Percentiles rank a stretch among this genome's conserved stretches.
These are phyloP conservation scores for Senna siamea DNA, from an alignment of 306 rosid genomes.

Conservation along the genomic window DNA sequence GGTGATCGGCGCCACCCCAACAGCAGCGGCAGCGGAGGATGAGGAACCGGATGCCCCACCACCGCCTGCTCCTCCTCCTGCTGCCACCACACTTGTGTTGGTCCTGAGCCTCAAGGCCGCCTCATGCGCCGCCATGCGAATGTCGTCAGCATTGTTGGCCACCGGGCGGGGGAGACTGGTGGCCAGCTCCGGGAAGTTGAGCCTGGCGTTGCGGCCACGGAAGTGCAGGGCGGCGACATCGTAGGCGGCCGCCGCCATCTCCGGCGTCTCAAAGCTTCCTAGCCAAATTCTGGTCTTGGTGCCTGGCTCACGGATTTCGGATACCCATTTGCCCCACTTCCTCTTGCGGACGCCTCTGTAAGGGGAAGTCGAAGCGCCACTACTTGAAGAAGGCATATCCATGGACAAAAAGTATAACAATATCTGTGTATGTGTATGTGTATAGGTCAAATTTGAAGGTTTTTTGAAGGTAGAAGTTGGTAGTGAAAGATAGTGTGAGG, in stretches of 20 bases:
- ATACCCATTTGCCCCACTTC: slow-evolving; percentile 98
- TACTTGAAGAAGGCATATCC: slow-evolving; percentile 48
- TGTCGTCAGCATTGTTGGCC: slow-evolving; percentile 64
- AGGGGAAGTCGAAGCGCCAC: slow-evolving; percentile 59
- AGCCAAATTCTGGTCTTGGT: slow-evolving; percentile 88
- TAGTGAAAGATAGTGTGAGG: slow-evolving; percentile 37
- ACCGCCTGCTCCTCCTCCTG: neutral
- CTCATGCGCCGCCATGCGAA: slow-evolving; percentile 81
- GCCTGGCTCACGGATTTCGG: slow-evolving; percentile 92
- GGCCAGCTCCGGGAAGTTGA: slow-evolving; percentile 75
- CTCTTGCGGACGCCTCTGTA: slow-evolving; percentile 95
- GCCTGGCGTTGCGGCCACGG: slow-evolving; percentile 64
- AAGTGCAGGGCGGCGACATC: slow-evolving; percentile 87
- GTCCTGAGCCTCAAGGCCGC: slow-evolving; percentile 65
- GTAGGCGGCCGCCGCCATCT: slow-evolving; percentile 91
- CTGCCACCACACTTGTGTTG: neutral
- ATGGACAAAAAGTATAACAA: slow-evolving; percentile 24
- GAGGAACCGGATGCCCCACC: neutral
- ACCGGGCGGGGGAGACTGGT: slow-evolving; percentile 65
- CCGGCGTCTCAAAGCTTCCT: slow-evolving; percentile 79
- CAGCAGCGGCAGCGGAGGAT: neutral
- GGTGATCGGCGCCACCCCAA: slow-evolving; percentile 36
- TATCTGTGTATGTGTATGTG: no score
- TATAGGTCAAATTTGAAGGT: no score
- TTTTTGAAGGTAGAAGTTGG: neutral